A percentile compares a stretch with the other conserved stretches of the same genome.
These are phyloP conservation scores for Solanum hybrid DNA, from an alignment of 305 asterid species.

Conservation along the genomic window DNA sequence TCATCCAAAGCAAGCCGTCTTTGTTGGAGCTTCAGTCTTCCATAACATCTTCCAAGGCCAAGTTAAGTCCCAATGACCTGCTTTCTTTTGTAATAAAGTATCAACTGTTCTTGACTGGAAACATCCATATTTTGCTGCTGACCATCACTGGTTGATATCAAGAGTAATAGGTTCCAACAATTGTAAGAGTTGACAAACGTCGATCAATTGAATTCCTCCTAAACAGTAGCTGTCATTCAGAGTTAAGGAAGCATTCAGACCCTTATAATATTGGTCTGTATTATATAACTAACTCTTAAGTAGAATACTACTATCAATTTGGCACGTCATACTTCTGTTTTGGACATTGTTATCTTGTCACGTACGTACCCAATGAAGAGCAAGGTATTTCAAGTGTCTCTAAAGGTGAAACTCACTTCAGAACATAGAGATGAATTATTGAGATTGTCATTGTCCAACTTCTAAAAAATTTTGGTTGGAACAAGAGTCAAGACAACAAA, in stretches of 20 bases:
- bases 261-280: background rate
- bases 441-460: background rate
- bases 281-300: background rate
- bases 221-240: background rate
- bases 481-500: background rate
- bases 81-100: background rate
- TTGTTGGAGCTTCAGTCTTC: background rate
- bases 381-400: background rate
- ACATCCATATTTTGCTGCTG: background rate
- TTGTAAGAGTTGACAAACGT: background rate
- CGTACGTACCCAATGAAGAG: background rate
- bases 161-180: background rate
- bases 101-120: background rate
- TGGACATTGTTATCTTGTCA: background rate
- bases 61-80: background rate
- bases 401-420: background rate
- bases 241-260: background rate
- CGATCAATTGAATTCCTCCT: background rate
- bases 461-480: background rate
- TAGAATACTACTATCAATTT: background rate
- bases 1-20: background rate
- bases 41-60: background rate
- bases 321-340: background rate
- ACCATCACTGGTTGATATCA: background rate
- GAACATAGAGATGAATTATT: background rate